A percentile compares a stretch with the other conserved stretches of the same genome.
Conservation (phyloP, 192 early-diverging fungal species). For the Coemansia sp. region DNA sequence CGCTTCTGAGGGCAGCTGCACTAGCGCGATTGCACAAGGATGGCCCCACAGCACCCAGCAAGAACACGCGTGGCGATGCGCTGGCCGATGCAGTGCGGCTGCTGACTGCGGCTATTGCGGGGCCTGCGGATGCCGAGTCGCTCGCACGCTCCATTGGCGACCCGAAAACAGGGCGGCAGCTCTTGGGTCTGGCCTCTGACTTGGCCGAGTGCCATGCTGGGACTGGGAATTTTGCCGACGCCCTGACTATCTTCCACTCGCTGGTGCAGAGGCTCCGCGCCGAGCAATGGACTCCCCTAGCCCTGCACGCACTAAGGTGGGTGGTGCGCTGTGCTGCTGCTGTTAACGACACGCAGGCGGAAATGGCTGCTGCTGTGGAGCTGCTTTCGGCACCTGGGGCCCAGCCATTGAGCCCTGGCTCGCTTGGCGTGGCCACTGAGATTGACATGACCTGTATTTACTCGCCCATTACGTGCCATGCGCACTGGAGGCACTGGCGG, state of each 20-base stretch:
- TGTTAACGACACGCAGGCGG: neutral
- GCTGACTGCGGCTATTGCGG: neutral
- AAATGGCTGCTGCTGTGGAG: conserved; percentile 14
- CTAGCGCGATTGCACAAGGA: too few species aligned
- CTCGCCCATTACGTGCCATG: conserved; percentile 39
- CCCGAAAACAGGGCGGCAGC: neutral
- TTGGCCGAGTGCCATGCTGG: conserved; percentile 20
- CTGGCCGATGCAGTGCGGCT: neutral
- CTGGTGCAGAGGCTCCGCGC: conserved; percentile 25
- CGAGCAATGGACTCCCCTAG: conserved; percentile 26
- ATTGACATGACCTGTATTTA: conserved; percentile 39
- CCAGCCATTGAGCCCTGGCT: neutral
- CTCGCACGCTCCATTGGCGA: too few species aligned
- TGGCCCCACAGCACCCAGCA: too few species aligned
- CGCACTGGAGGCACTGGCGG: conserved; percentile 42
- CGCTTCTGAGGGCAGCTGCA: too few species aligned
- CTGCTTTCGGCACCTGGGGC: conserved; percentile 12
- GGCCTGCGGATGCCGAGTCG: too few species aligned
- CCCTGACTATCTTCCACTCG: conserved; percentile 12
- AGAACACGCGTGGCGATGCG: conserved; percentile 13
- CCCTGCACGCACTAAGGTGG: conserved; percentile 28
- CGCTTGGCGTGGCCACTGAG: neutral
- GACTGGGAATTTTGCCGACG: neutral
- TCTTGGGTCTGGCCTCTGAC: conserved; percentile 10
- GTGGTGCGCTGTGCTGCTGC: conserved; percentile 3